Percentiles rank a stretch among this genome's conserved stretches.
Evolutionary conservation across 1,284 basidiomycete genomes (phyloP).

Genomic region (Microbotryum lychnidis-dioicae): DNA sequence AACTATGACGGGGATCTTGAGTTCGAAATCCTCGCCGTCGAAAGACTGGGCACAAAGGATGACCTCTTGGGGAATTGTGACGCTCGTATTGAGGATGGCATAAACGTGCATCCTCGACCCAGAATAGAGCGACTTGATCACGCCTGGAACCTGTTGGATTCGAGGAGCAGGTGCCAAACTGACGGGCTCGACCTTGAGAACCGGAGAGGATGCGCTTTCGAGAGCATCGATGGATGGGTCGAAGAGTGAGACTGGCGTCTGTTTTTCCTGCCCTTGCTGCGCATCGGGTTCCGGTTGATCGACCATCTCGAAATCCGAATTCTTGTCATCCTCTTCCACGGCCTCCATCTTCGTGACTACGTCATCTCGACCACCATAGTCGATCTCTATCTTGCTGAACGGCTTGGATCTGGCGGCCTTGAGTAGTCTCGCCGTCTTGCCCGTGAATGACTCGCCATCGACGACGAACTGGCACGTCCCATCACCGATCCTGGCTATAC

Average conservation of each 20-base stretch:
- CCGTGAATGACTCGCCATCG: slow-evolving; percentile 19
- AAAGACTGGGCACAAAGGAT: slow-evolving; percentile 7
- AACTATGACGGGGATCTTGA: slow-evolving; percentile 8
- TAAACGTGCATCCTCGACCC: slow-evolving; percentile 17
- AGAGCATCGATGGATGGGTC: slow-evolving; percentile 11
- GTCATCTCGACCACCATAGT: not conserved
- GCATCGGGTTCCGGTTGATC: not conserved
- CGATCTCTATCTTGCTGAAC: slow-evolving; percentile 6
- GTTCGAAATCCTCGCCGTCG: slow-evolving; percentile 1
- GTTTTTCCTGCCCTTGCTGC: not conserved
- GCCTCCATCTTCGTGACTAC: not conserved
- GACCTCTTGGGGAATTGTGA: slow-evolving; percentile 1
- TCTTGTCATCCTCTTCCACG: not conserved
- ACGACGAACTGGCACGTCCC: slow-evolving; percentile 14
- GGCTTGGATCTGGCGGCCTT: slow-evolving; percentile 11
- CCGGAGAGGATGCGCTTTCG: too few relatives aligned
- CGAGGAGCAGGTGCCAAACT: slow-evolving; percentile 1
- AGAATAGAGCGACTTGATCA: slow-evolving; percentile 3
- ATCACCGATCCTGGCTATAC: slow-evolving; percentile 16
- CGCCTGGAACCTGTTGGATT: slow-evolving; percentile 7
- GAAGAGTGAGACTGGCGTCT: slow-evolving; percentile 6
- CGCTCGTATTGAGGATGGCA: slow-evolving; percentile 5
- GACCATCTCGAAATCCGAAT: slow-evolving; percentile 2
- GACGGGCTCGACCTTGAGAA: not conserved
- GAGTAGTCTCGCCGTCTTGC: slow-evolving; percentile 15